These are phyloP conservation scores for Tranzscheliella williamsii DNA, from an alignment of 1,284 basidiomycete genomes.

Conservation along the genomic window DNA sequence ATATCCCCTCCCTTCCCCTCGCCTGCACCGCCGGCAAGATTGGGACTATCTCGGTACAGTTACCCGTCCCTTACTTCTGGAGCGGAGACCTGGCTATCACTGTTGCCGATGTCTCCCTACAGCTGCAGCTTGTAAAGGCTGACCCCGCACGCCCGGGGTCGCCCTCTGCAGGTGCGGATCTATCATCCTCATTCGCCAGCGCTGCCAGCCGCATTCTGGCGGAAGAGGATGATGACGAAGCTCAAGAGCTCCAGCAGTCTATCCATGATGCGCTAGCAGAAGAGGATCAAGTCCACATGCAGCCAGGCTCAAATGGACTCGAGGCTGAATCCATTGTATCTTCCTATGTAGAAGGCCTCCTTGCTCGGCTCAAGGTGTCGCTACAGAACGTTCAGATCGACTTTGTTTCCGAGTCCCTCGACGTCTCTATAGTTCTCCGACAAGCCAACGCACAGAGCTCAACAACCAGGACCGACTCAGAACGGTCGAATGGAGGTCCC, in stretches of 20 bases:
- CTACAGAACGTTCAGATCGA: conserved; percentile 17
- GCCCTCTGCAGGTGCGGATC: background rate
- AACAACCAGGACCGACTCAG: conserved; percentile 21
- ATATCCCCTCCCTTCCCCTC: conserved; percentile 66
- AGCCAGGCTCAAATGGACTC: conserved; percentile 1
- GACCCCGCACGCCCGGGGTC: too few relatives aligned
- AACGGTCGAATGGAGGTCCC: too few relatives aligned
- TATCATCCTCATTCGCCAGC: conserved; percentile 26
- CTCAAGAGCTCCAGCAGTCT: conserved; percentile 33
- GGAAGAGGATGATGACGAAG: conserved; percentile 37
- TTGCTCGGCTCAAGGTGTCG: conserved; percentile 39
- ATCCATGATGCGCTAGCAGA: conserved; percentile 40
- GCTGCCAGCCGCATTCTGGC: conserved; percentile 38
- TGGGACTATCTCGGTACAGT: conserved; percentile 40
- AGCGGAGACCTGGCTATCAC: conserved; percentile 36
- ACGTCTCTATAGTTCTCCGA: conserved; percentile 19
- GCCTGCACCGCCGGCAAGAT: conserved; percentile 70
- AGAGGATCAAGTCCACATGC: conserved; percentile 3
- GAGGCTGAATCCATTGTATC: conserved; percentile 26
- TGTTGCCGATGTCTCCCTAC: conserved; percentile 15
- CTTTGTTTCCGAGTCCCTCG: conserved; percentile 7
- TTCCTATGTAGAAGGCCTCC: conserved; percentile 38
- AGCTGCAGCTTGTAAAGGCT: background rate
- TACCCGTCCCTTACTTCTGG: conserved; percentile 49
- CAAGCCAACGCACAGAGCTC: conserved; percentile 12